Evolutionary conservation across 192 early-diverging fungal species (phyloP), one percentile per base, ranked within the genome.

Genomic region (Entomortierella lignicola): DNA sequence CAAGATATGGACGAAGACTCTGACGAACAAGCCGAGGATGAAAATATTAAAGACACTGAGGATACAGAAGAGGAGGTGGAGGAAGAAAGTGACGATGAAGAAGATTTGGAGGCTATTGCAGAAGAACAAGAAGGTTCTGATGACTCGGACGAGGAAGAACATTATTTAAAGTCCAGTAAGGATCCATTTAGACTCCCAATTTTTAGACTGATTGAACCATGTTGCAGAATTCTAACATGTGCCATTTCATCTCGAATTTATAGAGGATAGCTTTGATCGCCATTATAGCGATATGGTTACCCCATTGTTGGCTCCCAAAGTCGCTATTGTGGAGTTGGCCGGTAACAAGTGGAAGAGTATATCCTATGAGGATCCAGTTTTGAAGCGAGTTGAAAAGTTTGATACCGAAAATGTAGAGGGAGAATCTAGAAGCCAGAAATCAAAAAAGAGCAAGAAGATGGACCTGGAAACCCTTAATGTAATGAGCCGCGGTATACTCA

Each of bases 391-490:
- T 13, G 75, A 79, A 32, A 66, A 52, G 26, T 72, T 65, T 27
- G 72, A 57, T 17, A 70, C 75, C 15, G 77, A 82, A 2, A 75
- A 85, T 60, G 81, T 77, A 8, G 79, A 77, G 27, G 81, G 75
- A 41, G 15, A 54, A n/a, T 61, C 31, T 32, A 66, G 54, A n/a
- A 60, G 58, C 8, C 31, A 37, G n/a, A 79, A 66, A 29, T 11
- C 61, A 4, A 79, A 70, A 23, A 64, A 64, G 62, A 63, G 2
- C 31, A 79, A 79, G 26, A 30, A 57, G 0, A 18, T 67, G n/a
- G 67, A 79, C 42, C n/a, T 79, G 47, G 75, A 79, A 26, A 52
- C 75, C 2, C 62, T 79, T 13, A 23, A 37, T 29, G 72, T 74
- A 66, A n/a, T n/a, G n/a, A 39, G 34, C 1, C 27, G n/a, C n/a